Evolutionary conservation across 345 rosid species (phyloP).

Genomic region (Firmiana major): DNA sequence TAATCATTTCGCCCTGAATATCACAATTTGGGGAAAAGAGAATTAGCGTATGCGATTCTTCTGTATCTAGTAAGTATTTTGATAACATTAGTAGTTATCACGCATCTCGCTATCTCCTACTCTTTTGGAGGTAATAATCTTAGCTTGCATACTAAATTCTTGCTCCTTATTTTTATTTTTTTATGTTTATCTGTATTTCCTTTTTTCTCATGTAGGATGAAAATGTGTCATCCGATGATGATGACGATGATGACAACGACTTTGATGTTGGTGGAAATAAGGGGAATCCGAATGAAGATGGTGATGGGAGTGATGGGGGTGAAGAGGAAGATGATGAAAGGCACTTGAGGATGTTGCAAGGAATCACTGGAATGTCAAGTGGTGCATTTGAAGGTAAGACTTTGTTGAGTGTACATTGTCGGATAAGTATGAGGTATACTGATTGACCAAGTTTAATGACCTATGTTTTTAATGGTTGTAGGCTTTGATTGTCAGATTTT

Average conservation of each 20-base stretch:
- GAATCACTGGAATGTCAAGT: slow-evolving; percentile 76
- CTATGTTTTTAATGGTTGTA: neutral
- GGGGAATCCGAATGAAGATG: neutral
- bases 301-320: slow-evolving; percentile 24
- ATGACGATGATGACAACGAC: slow-evolving; percentile 35
- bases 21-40: neutral
- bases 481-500: neutral
- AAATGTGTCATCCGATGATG: slow-evolving; percentile 60
- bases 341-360: slow-evolving; percentile 76
- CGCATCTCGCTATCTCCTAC: neutral
- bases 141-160: neutral
- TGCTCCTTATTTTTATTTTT: neutral
- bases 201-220: slow-evolving; percentile 56
- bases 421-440: neutral
- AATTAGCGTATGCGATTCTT: neutral
- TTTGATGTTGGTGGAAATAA: slow-evolving; percentile 13
- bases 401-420: neutral
- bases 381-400: slow-evolving; percentile 70
- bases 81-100: neutral
- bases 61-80: neutral
- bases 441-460: neutral
- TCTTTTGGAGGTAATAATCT: neutral
- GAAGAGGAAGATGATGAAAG: slow-evolving; percentile 54
- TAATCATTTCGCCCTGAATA: neutral
- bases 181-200: neutral